These are phyloP conservation scores for Magnaporthiopsis incrustans DNA, from an alignment of 2,329 filamentous ascomycete species.

Conservation along the genomic window DNA sequence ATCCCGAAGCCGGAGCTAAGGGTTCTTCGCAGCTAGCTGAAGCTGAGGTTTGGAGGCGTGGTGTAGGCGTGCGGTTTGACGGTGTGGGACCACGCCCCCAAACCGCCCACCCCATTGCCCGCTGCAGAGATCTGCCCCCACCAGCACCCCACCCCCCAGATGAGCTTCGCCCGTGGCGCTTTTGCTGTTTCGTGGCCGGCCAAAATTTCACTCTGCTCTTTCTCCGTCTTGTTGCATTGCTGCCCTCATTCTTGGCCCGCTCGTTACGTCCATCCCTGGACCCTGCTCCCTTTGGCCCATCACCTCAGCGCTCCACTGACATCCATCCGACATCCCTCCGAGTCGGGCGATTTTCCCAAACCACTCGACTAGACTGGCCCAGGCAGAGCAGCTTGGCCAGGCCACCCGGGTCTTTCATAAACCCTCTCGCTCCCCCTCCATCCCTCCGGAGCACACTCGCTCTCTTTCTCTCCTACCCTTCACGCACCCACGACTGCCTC, in stretches of 20 bases:
- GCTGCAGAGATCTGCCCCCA: not conserved
- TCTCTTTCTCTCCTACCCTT: not conserved
- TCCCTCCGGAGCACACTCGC: not conserved
- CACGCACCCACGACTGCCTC: not conserved
- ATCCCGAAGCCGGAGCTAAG: not conserved
- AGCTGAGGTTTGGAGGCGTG: not conserved
- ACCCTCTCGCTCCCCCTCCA: not conserved
- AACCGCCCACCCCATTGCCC: not conserved
- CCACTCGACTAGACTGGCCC: constrained; percentile 1
- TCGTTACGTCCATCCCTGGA: not conserved
- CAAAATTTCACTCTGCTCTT: not conserved
- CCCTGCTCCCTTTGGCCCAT: not conserved
- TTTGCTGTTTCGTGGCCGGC: not conserved
- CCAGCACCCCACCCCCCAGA: not conserved
- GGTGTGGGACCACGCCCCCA: not conserved
- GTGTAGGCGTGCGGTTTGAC: not conserved
- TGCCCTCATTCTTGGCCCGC: not conserved
- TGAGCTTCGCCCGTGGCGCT: not conserved
- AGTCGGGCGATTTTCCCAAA: not conserved
- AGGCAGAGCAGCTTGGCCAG: not conserved
- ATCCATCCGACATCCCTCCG: not conserved
- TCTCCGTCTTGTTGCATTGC: not conserved
- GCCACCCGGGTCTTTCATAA: not conserved
- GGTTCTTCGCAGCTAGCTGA: no score
- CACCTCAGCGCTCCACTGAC: not conserved